Conservation (phyloP, 306 rosid genomes). For the Citrullus colocynthis region DNA sequence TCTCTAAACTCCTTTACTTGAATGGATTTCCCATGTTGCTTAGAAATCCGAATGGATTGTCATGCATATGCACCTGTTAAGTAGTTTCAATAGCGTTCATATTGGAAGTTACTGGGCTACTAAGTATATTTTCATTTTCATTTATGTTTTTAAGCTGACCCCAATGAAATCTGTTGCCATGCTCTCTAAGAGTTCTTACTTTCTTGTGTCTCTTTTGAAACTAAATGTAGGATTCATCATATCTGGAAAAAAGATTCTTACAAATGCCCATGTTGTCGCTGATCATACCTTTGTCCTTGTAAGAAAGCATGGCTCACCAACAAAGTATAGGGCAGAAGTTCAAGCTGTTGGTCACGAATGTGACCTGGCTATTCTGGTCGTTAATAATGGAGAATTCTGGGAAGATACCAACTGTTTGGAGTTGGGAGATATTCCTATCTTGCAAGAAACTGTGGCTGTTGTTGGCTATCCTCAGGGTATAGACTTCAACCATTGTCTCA, state of each 20-base stretch:
- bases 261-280: slow-evolving; percentile 93
- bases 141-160: neutral
- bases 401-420: slow-evolving; percentile 52
- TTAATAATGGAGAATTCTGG: slow-evolving; percentile 65
- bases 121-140: neutral
- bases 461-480: slow-evolving; percentile 95
- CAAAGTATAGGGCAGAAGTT: slow-evolving; percentile 69
- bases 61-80: neutral
- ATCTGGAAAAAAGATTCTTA: slow-evolving; percentile 55
- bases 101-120: neutral
- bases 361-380: slow-evolving; percentile 63
- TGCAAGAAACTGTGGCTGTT: slow-evolving; percentile 86
- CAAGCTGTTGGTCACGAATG: slow-evolving; percentile 90
- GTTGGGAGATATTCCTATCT: slow-evolving; percentile 67
- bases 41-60: neutral
- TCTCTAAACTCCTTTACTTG: neutral
- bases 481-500: neutral
- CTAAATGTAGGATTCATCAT: slow-evolving; percentile 56
- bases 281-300: slow-evolving; percentile 83
- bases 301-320: slow-evolving; percentile 85
- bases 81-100: neutral
- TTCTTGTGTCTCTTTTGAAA: neutral
- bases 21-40: neutral
- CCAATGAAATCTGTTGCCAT: neutral
- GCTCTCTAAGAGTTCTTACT: neutral